phyloP scores from a whole-genome alignment of 23 red algal genomes.

The Gracilaria domingensis region DNA sequence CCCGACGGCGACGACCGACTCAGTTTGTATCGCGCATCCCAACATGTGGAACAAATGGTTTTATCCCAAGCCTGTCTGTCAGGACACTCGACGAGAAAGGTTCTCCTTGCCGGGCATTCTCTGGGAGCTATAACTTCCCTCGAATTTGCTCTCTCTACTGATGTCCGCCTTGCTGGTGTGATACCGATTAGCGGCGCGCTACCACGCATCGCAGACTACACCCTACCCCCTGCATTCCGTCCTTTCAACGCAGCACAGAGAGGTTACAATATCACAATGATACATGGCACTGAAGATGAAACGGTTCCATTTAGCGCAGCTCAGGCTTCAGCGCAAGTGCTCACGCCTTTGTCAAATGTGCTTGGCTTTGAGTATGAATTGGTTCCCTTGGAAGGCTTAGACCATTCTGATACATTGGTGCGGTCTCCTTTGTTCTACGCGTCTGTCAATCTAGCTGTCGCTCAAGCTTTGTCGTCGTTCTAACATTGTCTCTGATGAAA shows the following conservation, averaged over 20 bases:
- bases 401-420: slow-evolving; percentile 3
- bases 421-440: slow-evolving; percentile 4
- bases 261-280: slow-evolving; percentile 26
- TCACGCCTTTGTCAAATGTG: not conserved
- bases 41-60: slow-evolving; percentile 10
- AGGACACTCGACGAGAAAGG: not conserved
- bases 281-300: slow-evolving; percentile 27
- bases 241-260: not conserved
- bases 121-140: slow-evolving; percentile 4
- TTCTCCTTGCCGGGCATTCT: slow-evolving; percentile 21
- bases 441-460: not conserved
- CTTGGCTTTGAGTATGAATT: slow-evolving; percentile 32
- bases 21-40: slow-evolving; percentile 17
- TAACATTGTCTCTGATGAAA: too few species aligned
- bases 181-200: slow-evolving; percentile 15
- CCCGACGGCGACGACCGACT: not conserved
- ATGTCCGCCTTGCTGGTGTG: not conserved
- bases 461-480: slow-evolving; percentile 20
- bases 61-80: slow-evolving; percentile 3
- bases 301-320: slow-evolving; percentile 8
- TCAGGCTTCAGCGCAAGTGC: not conserved
- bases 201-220: slow-evolving; percentile 18
- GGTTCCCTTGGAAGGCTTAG: slow-evolving; percentile 23
- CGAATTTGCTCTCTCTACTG: slow-evolving; percentile 42
- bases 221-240: not conserved